Evolutionary conservation across 768 basidiomycete genomes (phyloP).

Genomic region (Phylloporus sp.): DNA sequence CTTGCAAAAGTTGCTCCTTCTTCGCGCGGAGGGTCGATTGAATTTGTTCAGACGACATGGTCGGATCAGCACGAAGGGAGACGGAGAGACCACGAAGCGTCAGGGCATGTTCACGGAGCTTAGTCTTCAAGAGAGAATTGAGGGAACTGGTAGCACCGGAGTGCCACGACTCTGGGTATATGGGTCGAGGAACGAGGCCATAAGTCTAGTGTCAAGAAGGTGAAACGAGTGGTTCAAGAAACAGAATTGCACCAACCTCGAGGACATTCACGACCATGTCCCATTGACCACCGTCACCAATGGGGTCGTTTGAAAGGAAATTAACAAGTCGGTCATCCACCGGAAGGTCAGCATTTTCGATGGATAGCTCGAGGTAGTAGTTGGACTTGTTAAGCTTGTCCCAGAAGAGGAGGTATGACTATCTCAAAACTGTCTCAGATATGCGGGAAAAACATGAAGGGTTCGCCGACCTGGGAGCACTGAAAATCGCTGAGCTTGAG

Average conservation of each 20-base stretch:
- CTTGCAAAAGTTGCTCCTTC: constrained; percentile 82
- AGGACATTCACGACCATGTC: constrained; percentile 80
- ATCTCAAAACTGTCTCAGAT: constrained; percentile 7
- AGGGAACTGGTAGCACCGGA: constrained; percentile 70
- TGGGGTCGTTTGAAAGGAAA: constrained; percentile 69
- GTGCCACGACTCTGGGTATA: constrained; percentile 82
- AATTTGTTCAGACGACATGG: constrained; percentile 43
- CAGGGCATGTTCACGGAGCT: constrained; percentile 87
- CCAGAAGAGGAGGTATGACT: constrained; percentile 93
- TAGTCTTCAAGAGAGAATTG: constrained; percentile 78
- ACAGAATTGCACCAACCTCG: constrained; percentile 36
- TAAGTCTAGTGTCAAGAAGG: constrained; percentile 48
- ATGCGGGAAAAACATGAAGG: not conserved
- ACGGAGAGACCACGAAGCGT: constrained; percentile 63
- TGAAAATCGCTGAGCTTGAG: constrained; percentile 86
- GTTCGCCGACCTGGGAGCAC: constrained; percentile 66
- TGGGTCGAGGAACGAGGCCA: constrained; percentile 77
- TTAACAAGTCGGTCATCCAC: constrained; percentile 80
- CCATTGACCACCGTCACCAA: constrained; percentile 93
- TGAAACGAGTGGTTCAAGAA: constrained; percentile 20
- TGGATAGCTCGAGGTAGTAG: constrained; percentile 85
- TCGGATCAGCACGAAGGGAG: constrained; percentile 44
- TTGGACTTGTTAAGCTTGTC: constrained; percentile 91
- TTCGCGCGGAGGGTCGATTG: constrained; percentile 60
- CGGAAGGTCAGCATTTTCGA: constrained; percentile 73